Conservation (phyloP, 2,329 filamentous ascomycete species). For the Cryphonectria radicalis region DNA sequence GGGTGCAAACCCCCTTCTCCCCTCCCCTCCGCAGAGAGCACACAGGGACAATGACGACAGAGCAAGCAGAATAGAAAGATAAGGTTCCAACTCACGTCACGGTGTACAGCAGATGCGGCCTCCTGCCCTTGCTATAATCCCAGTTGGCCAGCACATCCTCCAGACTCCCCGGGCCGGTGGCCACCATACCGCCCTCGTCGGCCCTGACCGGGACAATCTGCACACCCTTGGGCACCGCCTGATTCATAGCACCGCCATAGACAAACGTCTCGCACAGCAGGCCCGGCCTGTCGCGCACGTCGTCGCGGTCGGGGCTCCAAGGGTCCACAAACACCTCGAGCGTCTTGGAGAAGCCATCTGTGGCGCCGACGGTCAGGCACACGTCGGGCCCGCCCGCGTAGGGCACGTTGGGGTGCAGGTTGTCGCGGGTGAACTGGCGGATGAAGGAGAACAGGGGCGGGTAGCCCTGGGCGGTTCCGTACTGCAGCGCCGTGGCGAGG, state of each 20-base stretch:
- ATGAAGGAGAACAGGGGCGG: constrained; percentile 78
- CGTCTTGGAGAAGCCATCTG: constrained; percentile 82
- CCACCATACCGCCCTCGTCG: constrained; percentile 80
- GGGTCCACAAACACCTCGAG: constrained; percentile 76
- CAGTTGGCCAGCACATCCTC: constrained; percentile 80
- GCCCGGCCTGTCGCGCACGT: constrained; percentile 71
- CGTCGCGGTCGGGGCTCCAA: constrained; percentile 72
- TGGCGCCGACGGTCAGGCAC: constrained; percentile 78
- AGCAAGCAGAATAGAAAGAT: neutral
- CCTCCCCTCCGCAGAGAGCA: no score
- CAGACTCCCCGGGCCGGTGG: constrained; percentile 72
- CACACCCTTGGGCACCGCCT: constrained; percentile 68
- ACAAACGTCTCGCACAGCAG: constrained; percentile 80
- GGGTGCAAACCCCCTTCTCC: neutral
- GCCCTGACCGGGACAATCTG: constrained; percentile 75
- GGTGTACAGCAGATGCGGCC: constrained; percentile 86
- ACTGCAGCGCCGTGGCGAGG: constrained; percentile 80
- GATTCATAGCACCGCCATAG: constrained; percentile 77
- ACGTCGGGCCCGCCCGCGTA: constrained; percentile 79
- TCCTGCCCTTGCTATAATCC: constrained; percentile 73
- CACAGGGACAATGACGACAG: neutral
- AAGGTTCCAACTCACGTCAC: constrained; percentile 68
- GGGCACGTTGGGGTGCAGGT: constrained; percentile 80
- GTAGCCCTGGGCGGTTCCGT: constrained; percentile 82
- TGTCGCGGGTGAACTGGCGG: constrained; percentile 74